Evolutionary conservation across 176 grass and related monocot genomes (phyloP).

Genomic region (Elymus sibiricus): DNA sequence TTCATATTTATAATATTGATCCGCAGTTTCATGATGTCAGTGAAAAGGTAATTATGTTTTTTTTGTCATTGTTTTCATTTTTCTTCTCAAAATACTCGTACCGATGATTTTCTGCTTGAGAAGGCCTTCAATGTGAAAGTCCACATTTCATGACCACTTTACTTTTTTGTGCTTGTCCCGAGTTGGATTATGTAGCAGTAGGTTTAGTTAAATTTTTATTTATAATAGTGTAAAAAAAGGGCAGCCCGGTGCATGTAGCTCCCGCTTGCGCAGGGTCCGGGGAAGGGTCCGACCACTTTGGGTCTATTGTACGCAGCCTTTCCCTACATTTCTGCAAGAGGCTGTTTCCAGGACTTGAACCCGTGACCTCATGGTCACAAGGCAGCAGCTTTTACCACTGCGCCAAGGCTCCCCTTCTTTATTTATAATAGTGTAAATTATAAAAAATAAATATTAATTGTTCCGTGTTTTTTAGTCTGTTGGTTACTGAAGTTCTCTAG

Average conservation of each 20-base stretch:
- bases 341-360: no score
- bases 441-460: neutral
- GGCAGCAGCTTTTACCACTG: no score
- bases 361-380: no score
- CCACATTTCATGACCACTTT: neutral
- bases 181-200: neutral
- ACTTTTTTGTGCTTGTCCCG: neutral
- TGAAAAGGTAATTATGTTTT: constrained; percentile 66
- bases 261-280: no score
- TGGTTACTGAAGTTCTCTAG: neutral
- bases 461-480: neutral
- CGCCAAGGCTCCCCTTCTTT: no score
- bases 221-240: no score
- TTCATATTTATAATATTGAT: constrained; percentile 81
- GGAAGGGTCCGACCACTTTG: no score
- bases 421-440: neutral
- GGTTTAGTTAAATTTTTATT: neutral
- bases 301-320: no score
- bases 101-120: neutral
- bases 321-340: no score
- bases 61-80: constrained; percentile 12
- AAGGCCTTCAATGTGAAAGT: neutral
- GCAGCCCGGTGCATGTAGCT: no score
- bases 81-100: constrained; percentile 31
- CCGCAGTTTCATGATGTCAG: constrained; percentile 69